Evolutionary conservation across 805 yeast species (phyloP), one percentile per base, ranked within the genome.

Genomic region (Candida ficus): DNA sequence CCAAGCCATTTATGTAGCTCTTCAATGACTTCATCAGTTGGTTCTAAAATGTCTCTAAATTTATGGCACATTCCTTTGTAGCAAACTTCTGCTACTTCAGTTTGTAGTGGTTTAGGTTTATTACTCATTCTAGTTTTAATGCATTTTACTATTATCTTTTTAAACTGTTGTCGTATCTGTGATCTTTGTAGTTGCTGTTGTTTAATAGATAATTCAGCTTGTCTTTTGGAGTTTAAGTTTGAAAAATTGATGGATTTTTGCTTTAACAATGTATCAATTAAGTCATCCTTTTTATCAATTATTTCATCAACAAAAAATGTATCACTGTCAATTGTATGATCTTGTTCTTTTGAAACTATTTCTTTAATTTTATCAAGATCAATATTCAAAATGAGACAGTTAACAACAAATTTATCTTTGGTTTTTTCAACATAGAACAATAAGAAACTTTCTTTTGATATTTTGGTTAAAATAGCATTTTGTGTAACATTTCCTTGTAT

Each of bases 31-130:
- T 35, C 25, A 5, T 41, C 43, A 12, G 41, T 29, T 3, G 48
- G 14, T 7, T 43, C 46, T n/a, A 33, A 12, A n/a, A 44, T 14
- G 5, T 26, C 25, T 42, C 39, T 48, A 29, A 47, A 54, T 41
- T 41, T 46, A 37, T 48, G 54, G 16, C 38, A 38, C 52, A 52
- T 49, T 3, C 52, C 53, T 30, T 43, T 48, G 35, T 41, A 46
- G 22, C 59, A 52, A 9, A 54, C 44, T 18, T 56, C 59, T 2
- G 53, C 57, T 2, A 53, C 49, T 32, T 56, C 58, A 9, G 28
- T 41, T 33, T 54, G 57, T 2, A 39, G 13, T 0, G 45, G 35
- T 28, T 44, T 48, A 3, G 49, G 38, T 13, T 35, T 41, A 2
- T 39, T 41, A 6, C 26, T 35, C 51, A 52, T 41, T 28, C 42